A percentile compares a stretch with the other conserved stretches of the same genome.
Conservation (phyloP, 352 stramenopile species). For the Saprolegnia diclina region DNA sequence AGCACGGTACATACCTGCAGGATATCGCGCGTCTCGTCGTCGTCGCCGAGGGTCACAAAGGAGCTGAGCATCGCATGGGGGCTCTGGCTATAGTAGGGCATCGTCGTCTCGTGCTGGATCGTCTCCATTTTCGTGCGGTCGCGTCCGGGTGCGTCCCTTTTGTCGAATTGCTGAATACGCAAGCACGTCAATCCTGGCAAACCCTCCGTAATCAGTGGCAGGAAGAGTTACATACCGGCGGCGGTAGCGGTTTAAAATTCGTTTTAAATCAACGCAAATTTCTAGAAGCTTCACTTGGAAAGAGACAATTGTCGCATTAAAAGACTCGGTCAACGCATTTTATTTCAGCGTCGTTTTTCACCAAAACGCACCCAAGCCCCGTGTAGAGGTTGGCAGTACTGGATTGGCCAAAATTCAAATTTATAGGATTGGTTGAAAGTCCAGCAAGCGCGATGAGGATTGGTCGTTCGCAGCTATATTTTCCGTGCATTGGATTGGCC, state of each 20-base stretch:
- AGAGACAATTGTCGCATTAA: neutral
- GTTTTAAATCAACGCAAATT: neutral
- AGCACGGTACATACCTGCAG: neutral
- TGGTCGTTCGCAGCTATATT: no score
- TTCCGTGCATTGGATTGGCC: no score
- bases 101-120: neutral
- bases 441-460: no score
- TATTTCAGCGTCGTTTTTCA: neutral
- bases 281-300: neutral
- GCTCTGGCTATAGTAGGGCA: neutral
- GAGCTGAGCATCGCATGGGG: neutral
- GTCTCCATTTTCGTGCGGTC: neutral
- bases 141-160: neutral
- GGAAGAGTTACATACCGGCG: neutral
- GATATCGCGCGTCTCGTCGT: neutral
- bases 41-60: neutral
- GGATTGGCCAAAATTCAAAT: no score
- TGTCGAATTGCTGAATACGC: conserved; percentile 12
- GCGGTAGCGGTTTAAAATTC: neutral
- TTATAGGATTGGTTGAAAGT: no score
- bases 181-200: neutral
- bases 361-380: neutral
- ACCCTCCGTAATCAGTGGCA: conserved; percentile 12
- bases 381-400: no score
- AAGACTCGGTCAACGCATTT: neutral